phyloP scores from a whole-genome alignment of 345 rosid genomes.

The Corchorus capsularis region DNA sequence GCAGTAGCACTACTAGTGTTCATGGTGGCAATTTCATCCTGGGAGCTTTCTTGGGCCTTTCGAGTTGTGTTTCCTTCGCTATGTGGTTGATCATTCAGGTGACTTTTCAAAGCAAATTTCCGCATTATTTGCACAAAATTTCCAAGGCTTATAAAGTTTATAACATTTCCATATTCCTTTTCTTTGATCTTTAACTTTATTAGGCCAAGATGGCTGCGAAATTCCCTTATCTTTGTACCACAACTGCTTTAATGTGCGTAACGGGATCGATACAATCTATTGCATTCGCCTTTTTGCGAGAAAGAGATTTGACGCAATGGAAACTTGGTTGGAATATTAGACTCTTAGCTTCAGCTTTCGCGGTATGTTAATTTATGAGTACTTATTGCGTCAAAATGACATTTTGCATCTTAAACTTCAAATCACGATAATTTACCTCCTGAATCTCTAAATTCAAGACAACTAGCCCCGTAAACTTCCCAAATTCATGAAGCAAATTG shows the following conservation, averaged over 20 bases:
- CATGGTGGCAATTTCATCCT: constrained; percentile 15
- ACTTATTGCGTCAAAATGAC: no score
- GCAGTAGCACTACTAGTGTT: background rate
- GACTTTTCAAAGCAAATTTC: background rate
- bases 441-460: no score
- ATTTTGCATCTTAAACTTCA: no score
- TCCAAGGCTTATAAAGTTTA: no score
- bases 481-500: no score
- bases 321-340: constrained; percentile 59
- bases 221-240: constrained; percentile 48
- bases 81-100: constrained; percentile 44
- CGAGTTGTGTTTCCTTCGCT: constrained; percentile 30
- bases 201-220: constrained; percentile 49
- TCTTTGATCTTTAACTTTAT: background rate
- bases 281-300: constrained; percentile 38
- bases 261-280: constrained; percentile 49
- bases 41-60: constrained; percentile 34
- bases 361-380: constrained; percentile 22
- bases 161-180: no score
- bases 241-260: constrained; percentile 47
- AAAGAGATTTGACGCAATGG: constrained; percentile 55
- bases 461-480: no score
- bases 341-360: constrained; percentile 43
- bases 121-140: background rate
- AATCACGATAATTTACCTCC: no score